Base-by-base conservation (phyloP, 768 basidiomycete species). In the Mycena rosella region DNA sequence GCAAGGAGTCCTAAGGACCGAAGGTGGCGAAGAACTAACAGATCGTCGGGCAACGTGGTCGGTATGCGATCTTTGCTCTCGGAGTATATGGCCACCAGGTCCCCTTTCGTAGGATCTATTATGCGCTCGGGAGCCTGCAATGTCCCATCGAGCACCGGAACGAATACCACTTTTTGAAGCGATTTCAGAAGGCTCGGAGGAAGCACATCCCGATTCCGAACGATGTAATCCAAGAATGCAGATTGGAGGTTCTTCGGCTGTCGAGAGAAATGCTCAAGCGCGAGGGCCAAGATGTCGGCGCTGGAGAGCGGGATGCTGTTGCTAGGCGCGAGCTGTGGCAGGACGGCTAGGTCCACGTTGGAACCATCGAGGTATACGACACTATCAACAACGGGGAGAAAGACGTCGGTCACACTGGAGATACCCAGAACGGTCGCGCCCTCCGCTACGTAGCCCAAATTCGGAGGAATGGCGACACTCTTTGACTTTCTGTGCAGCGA, bases 311-410 rank as follows among this genome's bases (percentile, higher is more conserved):
- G 52, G 15, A 24, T 47, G 27, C 55, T 53, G 3, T 72, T 60
- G 2, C 65, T 60, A 0, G 75, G 71, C 29, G 79, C 75, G 7
- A 82, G 54, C 27, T 78, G 68, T 7, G 68, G 61, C 27, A 79
- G 63, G 20, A 81, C 57, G 1, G 58, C 40, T 9, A 73, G 67
- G 10, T 73, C 68, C 15, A 75, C 55, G 27, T 65, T 56, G 4
- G 71, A 66, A 0, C 74, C 67, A 63, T 80, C 78, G 30, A 83
- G 74, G 52, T 80, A 81, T 2, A 74, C 65, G 15, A 76, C 61
- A 17, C 59, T 36, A 6, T 65, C 34, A 10, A 78, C 57, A 13
- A 67, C 34, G 20, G 80, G 80, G 20, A 81, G 62, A 44, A 77
- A 74, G 18, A 68, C 57, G 5, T 53, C 48, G 26, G 38, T 65